Evolutionary conservation across 495 filamentous ascomycete genomes (phyloP).

Genomic region (Cryomyces antarcticus): DNA sequence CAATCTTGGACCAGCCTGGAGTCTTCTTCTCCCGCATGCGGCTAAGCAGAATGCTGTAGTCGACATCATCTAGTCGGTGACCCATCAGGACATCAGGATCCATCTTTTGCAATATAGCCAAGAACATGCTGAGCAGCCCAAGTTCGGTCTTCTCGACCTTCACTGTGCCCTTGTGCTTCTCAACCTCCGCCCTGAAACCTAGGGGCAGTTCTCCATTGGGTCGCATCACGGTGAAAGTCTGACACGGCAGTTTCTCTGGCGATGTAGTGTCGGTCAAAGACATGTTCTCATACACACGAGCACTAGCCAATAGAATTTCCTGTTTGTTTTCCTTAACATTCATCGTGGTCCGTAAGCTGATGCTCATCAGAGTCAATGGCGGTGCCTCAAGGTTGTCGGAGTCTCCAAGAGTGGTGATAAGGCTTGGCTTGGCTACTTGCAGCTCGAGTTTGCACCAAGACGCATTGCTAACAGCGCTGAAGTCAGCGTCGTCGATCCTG

Average conservation of each 20-base stretch:
- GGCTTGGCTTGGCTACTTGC: constrained; percentile 52
- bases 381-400: constrained; percentile 61
- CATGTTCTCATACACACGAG: constrained; percentile 79
- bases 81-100: constrained; percentile 91
- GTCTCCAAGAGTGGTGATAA: constrained; percentile 47
- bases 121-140: constrained; percentile 64
- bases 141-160: constrained; percentile 65
- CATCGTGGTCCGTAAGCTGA: constrained; percentile 69
- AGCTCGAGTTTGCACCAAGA: constrained; percentile 96
- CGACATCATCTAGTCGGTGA: constrained; percentile 91
- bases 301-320: constrained; percentile 78
- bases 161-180: constrained; percentile 50
- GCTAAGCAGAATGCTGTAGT: constrained; percentile 76
- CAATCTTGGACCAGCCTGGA: constrained; percentile 80
- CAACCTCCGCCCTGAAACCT: constrained; percentile 59
- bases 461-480: constrained; percentile 65
- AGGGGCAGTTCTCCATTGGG: constrained; percentile 60
- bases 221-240: constrained; percentile 79
- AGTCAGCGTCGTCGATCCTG: constrained; percentile 65
- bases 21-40: constrained; percentile 79
- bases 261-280: constrained; percentile 72
- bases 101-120: constrained; percentile 66
- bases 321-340: constrained; percentile 92
- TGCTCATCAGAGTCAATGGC: constrained; percentile 81
- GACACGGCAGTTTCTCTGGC: constrained; percentile 69